Base-by-base conservation (phyloP, 768 basidiomycete species). In the Neoboletus subvelutipes region DNA sequence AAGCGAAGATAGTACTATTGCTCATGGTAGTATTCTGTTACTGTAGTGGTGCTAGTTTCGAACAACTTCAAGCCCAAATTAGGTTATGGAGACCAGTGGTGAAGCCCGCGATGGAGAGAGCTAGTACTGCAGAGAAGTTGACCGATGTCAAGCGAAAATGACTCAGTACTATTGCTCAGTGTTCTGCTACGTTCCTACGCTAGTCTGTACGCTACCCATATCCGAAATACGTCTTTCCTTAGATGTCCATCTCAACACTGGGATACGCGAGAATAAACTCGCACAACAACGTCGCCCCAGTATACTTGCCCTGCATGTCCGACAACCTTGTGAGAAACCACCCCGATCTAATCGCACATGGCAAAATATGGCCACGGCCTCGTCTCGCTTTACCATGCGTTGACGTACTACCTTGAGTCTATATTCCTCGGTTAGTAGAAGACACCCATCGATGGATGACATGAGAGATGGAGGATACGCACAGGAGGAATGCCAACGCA, bases 401-500 rank as follows among this genome's bases (percentile, higher is more conserved):
- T 70, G 73, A 45, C 70, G 60, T 47, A 47, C 13, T 29, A 64
- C 31, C 45, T 48, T 49, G 26, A 59, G 17, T 26, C 60, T 67
- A 51, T 26, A 3, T n/a, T 18, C 31, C 18, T 42, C 54, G 13
- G 17, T 59, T 15, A 57, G 50, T 36, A 37, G 10, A 45, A 8
- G 31, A 17, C 29, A 46, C 29, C n/a, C 10, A 18, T 18, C 17
- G 43, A 18, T 5, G 28, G 2, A 17, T 18, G 26, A 36, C 12
- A 41, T n/a, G n/a, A n/a, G 28, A 28, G 28, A 22, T 31, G 24
- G n/a, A 24, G 6, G 22, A 13, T 37, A 64, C 76, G 29, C 49
- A 82, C 83, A 80, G 74, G 39, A 85, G 37, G 60, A 85, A 85
- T 4, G 80, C 76, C 33, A 86, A 62, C 12, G 81, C 78, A 42